phyloP scores from a whole-genome alignment of 768 basidiomycete species.

The Omphalotus guepiniiformis region DNA sequence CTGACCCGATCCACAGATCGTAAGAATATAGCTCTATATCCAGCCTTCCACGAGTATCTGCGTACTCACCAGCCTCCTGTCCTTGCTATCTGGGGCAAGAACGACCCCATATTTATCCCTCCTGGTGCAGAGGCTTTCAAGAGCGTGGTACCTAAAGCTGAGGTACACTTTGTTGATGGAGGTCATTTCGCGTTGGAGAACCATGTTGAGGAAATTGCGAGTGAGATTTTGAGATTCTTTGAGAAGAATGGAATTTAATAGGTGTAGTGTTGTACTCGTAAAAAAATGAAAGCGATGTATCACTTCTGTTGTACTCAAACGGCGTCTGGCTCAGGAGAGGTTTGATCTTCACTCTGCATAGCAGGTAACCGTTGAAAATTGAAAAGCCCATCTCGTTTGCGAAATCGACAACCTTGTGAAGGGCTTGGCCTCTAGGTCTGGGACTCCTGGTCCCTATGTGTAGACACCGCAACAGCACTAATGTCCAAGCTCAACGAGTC shows the following conservation, averaged over 20 bases:
- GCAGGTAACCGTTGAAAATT: too few species aligned
- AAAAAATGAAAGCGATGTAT: too few species aligned
- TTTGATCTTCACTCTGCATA: too few species aligned
- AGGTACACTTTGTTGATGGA: slow-evolving; percentile 36
- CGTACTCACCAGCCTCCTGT: slow-evolving; percentile 33
- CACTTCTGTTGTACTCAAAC: too few species aligned
- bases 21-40: slow-evolving; percentile 40
- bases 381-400: too few species aligned
- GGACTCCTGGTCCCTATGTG: too few species aligned
- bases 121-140: slow-evolving; percentile 42
- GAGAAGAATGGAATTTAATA: slow-evolving; percentile 13
- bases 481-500: too few species aligned
- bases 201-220: slow-evolving; percentile 32
- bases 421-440: too few species aligned
- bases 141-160: slow-evolving; percentile 29
- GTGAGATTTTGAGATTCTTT: slow-evolving; percentile 27
- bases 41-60: slow-evolving; percentile 41
- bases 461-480: too few species aligned
- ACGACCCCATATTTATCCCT: slow-evolving; percentile 39
- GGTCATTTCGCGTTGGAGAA: slow-evolving; percentile 46
- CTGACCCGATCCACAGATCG: slow-evolving; percentile 25
- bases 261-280: too few species aligned
- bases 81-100: slow-evolving; percentile 45
- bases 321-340: too few species aligned
- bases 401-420: too few species aligned